Conservation (phyloP, 2,329 filamentous ascomycete species). For the Atkinsonella texensis region DNA sequence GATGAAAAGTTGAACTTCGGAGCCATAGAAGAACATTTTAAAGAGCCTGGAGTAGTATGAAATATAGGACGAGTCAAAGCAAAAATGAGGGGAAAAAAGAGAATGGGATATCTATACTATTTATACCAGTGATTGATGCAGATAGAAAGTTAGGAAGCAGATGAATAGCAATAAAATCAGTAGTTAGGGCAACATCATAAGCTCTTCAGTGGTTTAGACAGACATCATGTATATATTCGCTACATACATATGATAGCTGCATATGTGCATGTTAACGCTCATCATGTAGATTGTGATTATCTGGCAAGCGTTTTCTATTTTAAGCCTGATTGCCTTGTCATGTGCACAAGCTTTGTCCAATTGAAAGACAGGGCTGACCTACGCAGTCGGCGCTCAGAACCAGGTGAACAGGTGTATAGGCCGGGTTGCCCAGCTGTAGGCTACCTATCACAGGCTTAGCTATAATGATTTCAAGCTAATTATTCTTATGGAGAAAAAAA, state of each 20-base stretch:
- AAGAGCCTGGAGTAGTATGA: neutral
- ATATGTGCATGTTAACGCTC: neutral
- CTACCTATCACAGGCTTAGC: too few relatives aligned
- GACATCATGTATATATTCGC: too few relatives aligned
- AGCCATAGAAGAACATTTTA: neutral
- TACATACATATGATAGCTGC: neutral
- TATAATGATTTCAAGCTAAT: too few relatives aligned
- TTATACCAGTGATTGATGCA: neutral
- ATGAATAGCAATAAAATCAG: too few relatives aligned
- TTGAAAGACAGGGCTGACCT: too few relatives aligned
- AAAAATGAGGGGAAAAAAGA: neutral
- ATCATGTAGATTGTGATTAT: neutral
- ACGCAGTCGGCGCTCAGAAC: too few relatives aligned
- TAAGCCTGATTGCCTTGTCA: neutral
- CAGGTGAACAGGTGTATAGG: too few relatives aligned
- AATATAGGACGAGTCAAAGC: neutral
- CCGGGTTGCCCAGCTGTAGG: too few relatives aligned
- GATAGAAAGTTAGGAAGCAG: neutral
- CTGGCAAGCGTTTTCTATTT: neutral
- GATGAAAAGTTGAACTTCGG: neutral
- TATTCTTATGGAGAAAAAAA: neutral
- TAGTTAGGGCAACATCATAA: neutral
- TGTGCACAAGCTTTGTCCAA: neutral
- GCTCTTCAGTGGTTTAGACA: neutral
- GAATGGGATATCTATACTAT: neutral